These are phyloP conservation scores for Lipomyces sp. DNA, from an alignment of 805 yeast genomes.

Conservation along the genomic window DNA sequence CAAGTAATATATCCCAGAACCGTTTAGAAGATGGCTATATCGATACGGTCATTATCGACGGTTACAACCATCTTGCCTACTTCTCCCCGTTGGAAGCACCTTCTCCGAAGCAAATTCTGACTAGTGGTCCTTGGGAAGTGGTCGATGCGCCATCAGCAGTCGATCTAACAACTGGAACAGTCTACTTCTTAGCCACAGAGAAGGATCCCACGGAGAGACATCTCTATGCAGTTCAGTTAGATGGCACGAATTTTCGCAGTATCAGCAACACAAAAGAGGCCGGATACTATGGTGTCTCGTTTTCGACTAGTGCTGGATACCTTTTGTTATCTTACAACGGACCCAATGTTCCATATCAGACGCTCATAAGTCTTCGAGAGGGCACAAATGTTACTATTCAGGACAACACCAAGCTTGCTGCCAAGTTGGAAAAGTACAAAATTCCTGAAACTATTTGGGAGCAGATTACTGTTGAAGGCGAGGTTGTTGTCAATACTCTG, in stretches of 20 bases:
- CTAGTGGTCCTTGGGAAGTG: constrained; percentile 91
- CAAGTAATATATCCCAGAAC: constrained; percentile 52
- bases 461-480: constrained; percentile 51
- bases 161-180: constrained; percentile 55
- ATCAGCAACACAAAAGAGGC: constrained; percentile 59
- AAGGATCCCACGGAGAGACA: constrained; percentile 85
- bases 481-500: constrained; percentile 61
- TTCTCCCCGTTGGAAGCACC: constrained; percentile 70
- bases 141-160: constrained; percentile 63
- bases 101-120: constrained; percentile 59
- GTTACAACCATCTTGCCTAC: constrained; percentile 79
- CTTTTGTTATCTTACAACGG: constrained; percentile 74
- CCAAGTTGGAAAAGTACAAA: constrained; percentile 49
- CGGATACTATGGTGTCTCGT: constrained; percentile 73
- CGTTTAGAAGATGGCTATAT: constrained; percentile 72
- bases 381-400: constrained; percentile 42
- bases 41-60: constrained; percentile 60
- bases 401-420: constrained; percentile 42
- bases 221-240: constrained; percentile 68
- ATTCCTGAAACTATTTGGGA: constrained; percentile 62
- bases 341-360: constrained; percentile 80
- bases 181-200: constrained; percentile 74
- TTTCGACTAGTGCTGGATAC: constrained; percentile 79
- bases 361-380: constrained; percentile 60
- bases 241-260: constrained; percentile 50